Percentiles rank a stretch among this genome's conserved stretches.
phyloP scores from a whole-genome alignment of 78 protist genomes.

The Dictyostelium purpureum region DNA sequence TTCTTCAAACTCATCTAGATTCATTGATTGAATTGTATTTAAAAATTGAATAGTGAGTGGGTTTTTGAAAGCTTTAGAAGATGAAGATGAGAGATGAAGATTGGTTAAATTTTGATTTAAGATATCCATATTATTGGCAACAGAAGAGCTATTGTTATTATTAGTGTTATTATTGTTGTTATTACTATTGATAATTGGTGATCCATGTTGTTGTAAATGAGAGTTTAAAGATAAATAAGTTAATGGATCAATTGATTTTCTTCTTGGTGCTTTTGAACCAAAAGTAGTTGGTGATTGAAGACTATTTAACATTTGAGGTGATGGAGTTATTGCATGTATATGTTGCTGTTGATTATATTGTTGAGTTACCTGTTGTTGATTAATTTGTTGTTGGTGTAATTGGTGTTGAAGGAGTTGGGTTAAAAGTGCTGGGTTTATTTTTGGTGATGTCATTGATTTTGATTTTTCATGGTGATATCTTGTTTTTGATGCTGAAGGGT shows the following conservation, averaged over 20 bases:
- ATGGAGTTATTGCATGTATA: background rate
- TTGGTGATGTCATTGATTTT: background rate
- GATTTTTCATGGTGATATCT: conserved; percentile 14
- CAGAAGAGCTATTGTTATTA: background rate
- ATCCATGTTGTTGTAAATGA: background rate
- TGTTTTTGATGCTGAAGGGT: background rate
- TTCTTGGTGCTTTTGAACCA: conserved; percentile 10
- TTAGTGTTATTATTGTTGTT: background rate
- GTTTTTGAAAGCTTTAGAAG: conserved; percentile 4
- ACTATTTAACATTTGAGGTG: no score
- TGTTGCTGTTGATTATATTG: conserved; percentile 7
- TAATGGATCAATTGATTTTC: conserved; percentile 63
- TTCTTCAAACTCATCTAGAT: conserved; percentile 63
- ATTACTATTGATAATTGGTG: background rate
- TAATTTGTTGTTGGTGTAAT: conserved; percentile 1
- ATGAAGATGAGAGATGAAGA: background rate
- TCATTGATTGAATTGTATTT: conserved; percentile 9
- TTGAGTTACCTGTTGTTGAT: no score
- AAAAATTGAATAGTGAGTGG: conserved; percentile 6
- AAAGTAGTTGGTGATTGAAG: background rate
- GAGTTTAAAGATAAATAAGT: background rate
- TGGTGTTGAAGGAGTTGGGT: conserved; percentile 21
- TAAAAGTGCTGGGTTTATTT: background rate
- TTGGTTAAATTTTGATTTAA: background rate
- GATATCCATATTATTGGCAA: background rate